Percentiles rank a stretch among this genome's conserved stretches.
phyloP scores from a whole-genome alignment of 2,329 filamentous ascomycete species.

The Fusarium albosuccineum region DNA sequence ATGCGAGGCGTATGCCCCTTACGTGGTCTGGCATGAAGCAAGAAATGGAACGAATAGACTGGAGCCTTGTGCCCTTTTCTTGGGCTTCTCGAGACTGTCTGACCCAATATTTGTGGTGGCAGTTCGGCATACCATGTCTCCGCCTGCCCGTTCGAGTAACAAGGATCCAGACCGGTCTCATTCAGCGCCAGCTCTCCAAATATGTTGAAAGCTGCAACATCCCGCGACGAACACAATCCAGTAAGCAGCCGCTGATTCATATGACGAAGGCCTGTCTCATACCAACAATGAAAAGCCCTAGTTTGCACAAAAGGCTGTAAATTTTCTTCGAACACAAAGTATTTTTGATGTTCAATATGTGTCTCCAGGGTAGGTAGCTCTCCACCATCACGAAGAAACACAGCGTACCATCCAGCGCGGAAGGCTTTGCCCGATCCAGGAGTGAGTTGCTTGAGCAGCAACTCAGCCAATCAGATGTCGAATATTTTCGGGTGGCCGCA shows the following conservation, averaged over 20 bases:
- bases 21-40: no score
- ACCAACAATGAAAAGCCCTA: not conserved
- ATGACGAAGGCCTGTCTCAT: not conserved
- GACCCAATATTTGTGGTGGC: no score
- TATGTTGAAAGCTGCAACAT: not conserved
- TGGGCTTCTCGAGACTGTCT: not conserved
- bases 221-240: constrained; percentile 3
- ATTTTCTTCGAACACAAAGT: not conserved
- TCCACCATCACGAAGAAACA: not conserved
- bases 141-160: not conserved
- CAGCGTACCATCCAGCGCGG: not conserved
- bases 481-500: not conserved
- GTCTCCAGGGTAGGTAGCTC: constrained; percentile 2
- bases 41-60: not conserved
- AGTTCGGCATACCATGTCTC: not conserved
- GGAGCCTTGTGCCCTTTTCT: constrained; percentile 14
- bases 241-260: not conserved
- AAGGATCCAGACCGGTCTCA: constrained; percentile 7
- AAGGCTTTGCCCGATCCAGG: not conserved
- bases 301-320: not conserved
- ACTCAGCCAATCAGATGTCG: constrained; percentile 21
- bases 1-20: no score
- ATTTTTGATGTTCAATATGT: not conserved
- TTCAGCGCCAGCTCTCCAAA: not conserved
- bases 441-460: no score